phyloP scores from a whole-genome alignment of 495 filamentous ascomycete species.

The Thozetella sp. region DNA sequence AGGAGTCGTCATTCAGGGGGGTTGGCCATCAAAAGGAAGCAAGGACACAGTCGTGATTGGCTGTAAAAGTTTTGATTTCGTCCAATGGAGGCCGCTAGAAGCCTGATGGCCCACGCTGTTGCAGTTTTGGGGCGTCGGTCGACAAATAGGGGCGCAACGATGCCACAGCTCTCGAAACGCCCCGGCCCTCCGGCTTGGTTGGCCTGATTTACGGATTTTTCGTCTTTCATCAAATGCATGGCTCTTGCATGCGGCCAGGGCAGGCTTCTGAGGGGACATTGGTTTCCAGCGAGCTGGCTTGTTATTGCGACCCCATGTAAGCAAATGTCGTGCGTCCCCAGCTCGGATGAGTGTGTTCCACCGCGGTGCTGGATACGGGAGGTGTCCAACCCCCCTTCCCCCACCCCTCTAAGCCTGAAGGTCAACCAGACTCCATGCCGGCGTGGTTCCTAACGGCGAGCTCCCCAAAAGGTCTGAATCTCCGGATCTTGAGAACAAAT shows the following conservation, averaged over 20 bases:
- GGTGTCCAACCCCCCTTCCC: no score
- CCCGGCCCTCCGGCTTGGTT: slow-evolving; percentile 13
- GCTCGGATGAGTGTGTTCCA: neutral
- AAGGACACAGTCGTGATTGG: slow-evolving; percentile 13
- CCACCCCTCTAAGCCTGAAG: no score
- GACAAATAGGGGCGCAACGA: slow-evolving; percentile 16
- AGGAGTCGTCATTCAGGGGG: slow-evolving; percentile 1
- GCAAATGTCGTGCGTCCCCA: slow-evolving; percentile 10
- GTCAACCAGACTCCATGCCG: no score
- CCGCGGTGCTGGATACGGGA: slow-evolving; percentile 1
- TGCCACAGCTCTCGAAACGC: slow-evolving; percentile 18
- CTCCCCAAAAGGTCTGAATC: no score
- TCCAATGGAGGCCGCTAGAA: slow-evolving; percentile 26
- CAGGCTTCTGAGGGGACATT: slow-evolving; percentile 1
- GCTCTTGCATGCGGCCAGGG: slow-evolving; percentile 10
- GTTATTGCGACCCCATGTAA: slow-evolving; percentile 8
- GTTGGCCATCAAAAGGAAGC: neutral
- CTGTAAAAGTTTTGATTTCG: slow-evolving; percentile 14
- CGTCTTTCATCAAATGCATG: neutral
- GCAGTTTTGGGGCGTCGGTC: slow-evolving; percentile 8
- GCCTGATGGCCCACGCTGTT: neutral
- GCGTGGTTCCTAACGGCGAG: no score
- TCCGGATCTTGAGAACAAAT: neutral
- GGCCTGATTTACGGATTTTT: slow-evolving; percentile 19
- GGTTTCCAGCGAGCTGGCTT: slow-evolving; percentile 9